Evolutionary conservation across 176 grass and related monocot genomes (phyloP), one percentile per base, ranked within the genome.

Genomic region (Melocanna baccifera): DNA sequence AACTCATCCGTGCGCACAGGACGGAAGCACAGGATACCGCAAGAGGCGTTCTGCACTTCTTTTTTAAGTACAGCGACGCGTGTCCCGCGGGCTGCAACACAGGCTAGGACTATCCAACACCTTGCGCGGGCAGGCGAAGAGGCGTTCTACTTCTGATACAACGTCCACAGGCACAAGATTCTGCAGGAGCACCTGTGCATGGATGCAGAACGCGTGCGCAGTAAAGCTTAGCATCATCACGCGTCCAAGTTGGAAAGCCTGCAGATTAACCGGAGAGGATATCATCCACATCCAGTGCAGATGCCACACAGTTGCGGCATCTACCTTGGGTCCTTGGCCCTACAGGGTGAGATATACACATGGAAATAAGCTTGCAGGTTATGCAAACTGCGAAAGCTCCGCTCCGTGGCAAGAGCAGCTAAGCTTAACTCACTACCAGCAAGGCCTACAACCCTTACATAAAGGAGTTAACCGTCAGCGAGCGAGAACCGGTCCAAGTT

Each of bases 401-500:
- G 30, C 30, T 1, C 64, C 19, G 34, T 6, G 8, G 13, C 4
- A 20, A 55, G 28, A 3, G 26, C 39, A 26, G 25, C 37, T 47
- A 75, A 75, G 19, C 12, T 71, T 78, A 42, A 61, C 20, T 45
- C 50, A 42, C 65, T 20, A 36, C 12, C 32, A 78, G 23, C 36
- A 65, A 66, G 28, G 14, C 57, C 47, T 48, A 59, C 26, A 73
- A 57, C 47, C 36, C 67, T 58, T 74, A 80, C 26, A 74, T 20
- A 67, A 67, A 46, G 42, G 73, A 40, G 65, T 68, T 56, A 47
- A 55, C 36, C 34, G 78, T 82, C 71, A 87, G 59, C 25, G 20
- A 19, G 1, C 19, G 42, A 4, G 26, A 67, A 62, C 26, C 19
- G 2, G 15, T 9, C 0, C 43, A n/a, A 11, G 41, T 12, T 84